Evolutionary conservation across 2,329 filamentous ascomycete genomes (phyloP), one percentile per base, ranked within the genome.

Genomic region (Uncinocarpus reesii): DNA sequence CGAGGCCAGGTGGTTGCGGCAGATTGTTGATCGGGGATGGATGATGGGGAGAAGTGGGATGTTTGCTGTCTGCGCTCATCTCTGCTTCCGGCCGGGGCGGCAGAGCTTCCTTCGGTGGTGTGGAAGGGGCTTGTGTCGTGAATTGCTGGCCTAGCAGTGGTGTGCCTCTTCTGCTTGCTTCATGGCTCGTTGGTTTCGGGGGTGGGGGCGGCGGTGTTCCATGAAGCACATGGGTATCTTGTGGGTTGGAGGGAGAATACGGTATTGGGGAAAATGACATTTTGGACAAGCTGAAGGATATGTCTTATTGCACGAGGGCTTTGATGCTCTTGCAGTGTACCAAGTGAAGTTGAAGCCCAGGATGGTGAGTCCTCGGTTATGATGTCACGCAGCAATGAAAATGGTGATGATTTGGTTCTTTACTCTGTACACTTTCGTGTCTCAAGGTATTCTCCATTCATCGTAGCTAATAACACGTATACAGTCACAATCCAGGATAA

Each of bases 131-230:
- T 32, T 69, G 70, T 20, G 69, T 65, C 34, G 71, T 71, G 40
- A 57, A 49, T 18, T 71, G 69, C 47, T 69, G 69, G 23, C 68
- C 64, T 41, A 67, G 57, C 45, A 76, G 70, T 1, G 83, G 82
- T 20, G 82, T 86, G 58, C 76, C 76, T 54, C 79, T 73, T 53
- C 81, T 78, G 64, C 79, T 85, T 44, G 76, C 69, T 55, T 86
- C 82, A 62, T 82, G 81, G 64, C 77, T 83, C 56, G 71, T 75
- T 13, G 83, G 80, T 62, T 87, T 87, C 1, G 84, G 84, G 1
- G 84, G 83, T 13, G 81, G 82, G 7, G 80, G 75, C 0, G 84
- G 84, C 21, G 83, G 82, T 10, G 73, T 72, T 36, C 75, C 71
- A 4, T 73, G 65, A 50, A 42, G 20, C 15, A 13, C 15, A 8